Evolutionary conservation across 371 early-diverging fungal genomes (phyloP).

Genomic region (Capillidium heterosporum): DNA sequence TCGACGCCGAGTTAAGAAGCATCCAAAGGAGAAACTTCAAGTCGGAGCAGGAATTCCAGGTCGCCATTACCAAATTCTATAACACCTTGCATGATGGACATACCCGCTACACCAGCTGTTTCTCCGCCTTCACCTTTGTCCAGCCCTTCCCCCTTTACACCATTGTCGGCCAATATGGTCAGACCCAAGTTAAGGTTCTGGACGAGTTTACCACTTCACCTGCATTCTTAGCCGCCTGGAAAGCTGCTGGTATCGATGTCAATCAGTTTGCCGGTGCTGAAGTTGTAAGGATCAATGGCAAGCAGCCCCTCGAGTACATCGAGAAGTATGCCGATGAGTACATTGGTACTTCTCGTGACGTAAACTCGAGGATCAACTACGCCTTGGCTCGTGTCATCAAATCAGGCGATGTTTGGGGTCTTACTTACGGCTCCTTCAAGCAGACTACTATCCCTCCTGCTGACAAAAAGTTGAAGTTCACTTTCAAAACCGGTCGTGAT

Average conservation of each 20-base stretch:
- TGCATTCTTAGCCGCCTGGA: background rate
- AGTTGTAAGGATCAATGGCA: background rate
- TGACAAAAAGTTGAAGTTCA: background rate
- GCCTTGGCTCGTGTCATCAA: background rate
- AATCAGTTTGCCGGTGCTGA: background rate
- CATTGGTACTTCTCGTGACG: background rate
- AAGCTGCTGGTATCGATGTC: background rate
- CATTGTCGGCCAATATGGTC: background rate
- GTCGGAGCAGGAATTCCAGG: too few species aligned
- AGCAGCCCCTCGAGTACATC: background rate
- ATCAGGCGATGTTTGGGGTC: background rate
- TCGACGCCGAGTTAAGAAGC: too few species aligned
- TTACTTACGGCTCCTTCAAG: background rate
- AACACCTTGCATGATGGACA: too few species aligned
- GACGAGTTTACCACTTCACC: background rate
- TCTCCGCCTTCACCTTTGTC: background rate
- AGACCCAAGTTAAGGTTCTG: background rate
- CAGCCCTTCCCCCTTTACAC: too few species aligned
- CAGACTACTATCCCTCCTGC: too few species aligned
- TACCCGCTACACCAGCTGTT: background rate
- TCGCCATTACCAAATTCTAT: too few species aligned
- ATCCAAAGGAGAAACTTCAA: too few species aligned
- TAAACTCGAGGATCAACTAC: background rate
- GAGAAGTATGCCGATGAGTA: too few species aligned
- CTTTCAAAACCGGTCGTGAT: background rate